Evolutionary conservation across 306 rosid species (phyloP).

Genomic region (Cucurbita ficifolia): DNA sequence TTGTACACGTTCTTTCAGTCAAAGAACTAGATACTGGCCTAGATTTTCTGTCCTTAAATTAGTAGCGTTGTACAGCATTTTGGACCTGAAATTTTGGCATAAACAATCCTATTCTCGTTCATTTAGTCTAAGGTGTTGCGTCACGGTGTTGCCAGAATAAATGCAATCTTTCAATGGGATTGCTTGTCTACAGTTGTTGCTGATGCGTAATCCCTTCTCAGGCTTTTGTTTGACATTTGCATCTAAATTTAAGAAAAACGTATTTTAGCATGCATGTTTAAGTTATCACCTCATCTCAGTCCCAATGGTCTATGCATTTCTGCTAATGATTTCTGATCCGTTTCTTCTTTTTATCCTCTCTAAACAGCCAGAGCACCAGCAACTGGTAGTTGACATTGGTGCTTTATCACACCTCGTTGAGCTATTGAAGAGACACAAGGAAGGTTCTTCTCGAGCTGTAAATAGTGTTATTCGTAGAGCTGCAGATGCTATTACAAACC

Average conservation of each 20-base stretch:
- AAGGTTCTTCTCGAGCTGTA: slow-evolving; percentile 51
- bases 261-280: background rate
- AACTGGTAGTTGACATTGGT: slow-evolving; percentile 76
- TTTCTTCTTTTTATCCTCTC: slow-evolving; percentile 7
- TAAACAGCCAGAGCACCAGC: slow-evolving; percentile 97
- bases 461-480: slow-evolving; percentile 92
- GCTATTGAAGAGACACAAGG: slow-evolving; percentile 68
- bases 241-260: background rate
- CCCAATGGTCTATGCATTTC: background rate
- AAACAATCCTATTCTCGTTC: background rate
- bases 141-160: background rate
- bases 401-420: slow-evolving; percentile 71
- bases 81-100: background rate
- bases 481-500: slow-evolving; percentile 97
- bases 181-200: background rate
- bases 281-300: background rate
- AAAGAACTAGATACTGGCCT: background rate
- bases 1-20: background rate
- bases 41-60: background rate
- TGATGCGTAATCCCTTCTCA: background rate
- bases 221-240: background rate
- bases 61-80: background rate
- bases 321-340: slow-evolving; percentile 24
- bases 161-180: background rate
- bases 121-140: background rate